phyloP scores from a whole-genome alignment of 164 flowering plant genomes.

The Umbilicus rupestris region DNA sequence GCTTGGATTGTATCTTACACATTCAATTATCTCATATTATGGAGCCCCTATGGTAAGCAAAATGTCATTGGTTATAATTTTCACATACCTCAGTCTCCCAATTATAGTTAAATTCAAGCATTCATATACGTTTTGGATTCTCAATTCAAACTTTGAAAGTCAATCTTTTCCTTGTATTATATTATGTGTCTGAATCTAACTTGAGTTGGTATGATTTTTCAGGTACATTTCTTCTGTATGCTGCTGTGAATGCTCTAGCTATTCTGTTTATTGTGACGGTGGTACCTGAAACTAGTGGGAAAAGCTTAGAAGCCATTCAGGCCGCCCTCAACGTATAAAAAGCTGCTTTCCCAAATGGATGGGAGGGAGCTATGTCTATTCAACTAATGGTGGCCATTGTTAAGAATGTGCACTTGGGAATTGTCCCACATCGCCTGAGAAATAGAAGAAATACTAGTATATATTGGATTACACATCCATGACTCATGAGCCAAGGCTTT shows the following conservation, averaged over 20 bases:
- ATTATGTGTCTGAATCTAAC: background rate
- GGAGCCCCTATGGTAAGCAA: conserved; percentile 78
- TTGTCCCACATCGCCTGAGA: no score
- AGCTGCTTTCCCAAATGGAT: background rate
- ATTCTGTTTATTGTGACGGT: conserved; percentile 44
- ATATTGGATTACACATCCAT: no score
- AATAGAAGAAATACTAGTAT: no score
- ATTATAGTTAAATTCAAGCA: no score
- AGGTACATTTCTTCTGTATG: conserved; percentile 53
- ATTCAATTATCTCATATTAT: conserved; percentile 66
- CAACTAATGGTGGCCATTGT: background rate
- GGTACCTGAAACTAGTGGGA: conserved; percentile 86
- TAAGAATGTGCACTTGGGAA: no score
- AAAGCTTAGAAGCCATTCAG: conserved; percentile 74
- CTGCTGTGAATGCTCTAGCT: conserved; percentile 36
- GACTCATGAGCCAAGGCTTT: no score
- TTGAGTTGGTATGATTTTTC: conserved; percentile 5
- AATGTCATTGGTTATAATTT: no score
- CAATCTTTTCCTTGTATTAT: background rate
- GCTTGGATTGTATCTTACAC: conserved; percentile 82
- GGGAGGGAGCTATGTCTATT: background rate
- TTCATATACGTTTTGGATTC: background rate
- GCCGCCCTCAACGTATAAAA: conserved; percentile 31
- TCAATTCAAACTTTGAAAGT: background rate
- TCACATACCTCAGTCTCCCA: no score